These are phyloP conservation scores for Scheffersomyces illinoinensis DNA, from an alignment of 1,139 yeast species.

Conservation along the genomic window DNA sequence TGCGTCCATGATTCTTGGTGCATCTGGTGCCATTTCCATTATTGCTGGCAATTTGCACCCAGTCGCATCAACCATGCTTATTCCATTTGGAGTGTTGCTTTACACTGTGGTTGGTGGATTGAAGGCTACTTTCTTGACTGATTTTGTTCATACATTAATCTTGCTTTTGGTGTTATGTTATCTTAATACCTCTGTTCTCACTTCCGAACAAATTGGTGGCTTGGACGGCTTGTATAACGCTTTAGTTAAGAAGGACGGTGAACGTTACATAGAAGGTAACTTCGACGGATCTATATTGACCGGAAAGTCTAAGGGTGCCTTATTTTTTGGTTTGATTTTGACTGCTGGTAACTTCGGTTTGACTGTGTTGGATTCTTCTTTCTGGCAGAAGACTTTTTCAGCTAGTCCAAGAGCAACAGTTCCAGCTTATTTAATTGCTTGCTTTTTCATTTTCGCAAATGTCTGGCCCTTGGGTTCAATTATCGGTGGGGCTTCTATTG, in stretches of 20 bases:
- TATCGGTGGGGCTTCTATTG: conserved; percentile 27
- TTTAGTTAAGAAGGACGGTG: conserved; percentile 14
- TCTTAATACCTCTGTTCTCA: conserved; percentile 26
- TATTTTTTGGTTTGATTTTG: conserved; percentile 29
- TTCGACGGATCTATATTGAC: conserved; percentile 35
- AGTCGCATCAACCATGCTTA: conserved; percentile 33
- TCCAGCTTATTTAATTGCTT: conserved; percentile 39
- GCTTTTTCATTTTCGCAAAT: conserved; percentile 30
- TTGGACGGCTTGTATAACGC: conserved; percentile 27
- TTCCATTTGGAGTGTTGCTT: conserved; percentile 38
- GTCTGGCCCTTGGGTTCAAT: conserved; percentile 35
- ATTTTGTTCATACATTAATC: conserved; percentile 36
- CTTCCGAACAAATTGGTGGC: conserved; percentile 29
- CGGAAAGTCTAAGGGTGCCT: conserved; percentile 32
- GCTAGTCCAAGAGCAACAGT: conserved; percentile 34
- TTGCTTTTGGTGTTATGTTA: conserved; percentile 30
- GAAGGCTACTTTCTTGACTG: conserved; percentile 42
- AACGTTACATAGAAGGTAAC: conserved; percentile 29
- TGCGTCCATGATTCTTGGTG: conserved; percentile 38
- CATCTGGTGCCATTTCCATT: conserved; percentile 34
- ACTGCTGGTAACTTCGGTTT: conserved; percentile 32
- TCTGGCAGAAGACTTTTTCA: conserved; percentile 37
- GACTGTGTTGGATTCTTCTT: conserved; percentile 32
- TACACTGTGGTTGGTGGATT: conserved; percentile 44
- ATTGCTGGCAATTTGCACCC: conserved; percentile 35